Evolutionary conservation across 2,329 filamentous ascomycete species (phyloP), one percentile per base, ranked within the genome.

Genomic region (Fusarium longipes): DNA sequence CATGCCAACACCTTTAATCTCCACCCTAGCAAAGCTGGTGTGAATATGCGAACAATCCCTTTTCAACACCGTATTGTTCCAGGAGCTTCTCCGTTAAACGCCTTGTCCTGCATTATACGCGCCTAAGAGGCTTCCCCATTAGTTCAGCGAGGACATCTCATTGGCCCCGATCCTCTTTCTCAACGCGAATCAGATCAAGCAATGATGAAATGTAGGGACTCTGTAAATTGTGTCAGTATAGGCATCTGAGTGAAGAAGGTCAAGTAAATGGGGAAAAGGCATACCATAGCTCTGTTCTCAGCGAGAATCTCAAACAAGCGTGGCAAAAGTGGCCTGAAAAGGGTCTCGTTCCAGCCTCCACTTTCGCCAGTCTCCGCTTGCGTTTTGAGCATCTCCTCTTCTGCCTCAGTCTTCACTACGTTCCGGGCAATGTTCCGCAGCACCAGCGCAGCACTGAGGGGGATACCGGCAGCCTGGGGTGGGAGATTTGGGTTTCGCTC

Each of bases 361-460:
- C 83, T 83, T 39, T 82, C 84, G 7, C 76, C 75, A n/a, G 70
- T 73, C 65, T 79, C 76, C 68, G 80, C 77, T 65, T 86, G 83
- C 50, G 77, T 68, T 73, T 86, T 85, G 45, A 83, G 70, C 5
- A 87, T 77, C 71, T 82, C 81, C 68, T 87, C 85, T 72, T 89
- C 83, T 1, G 83, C 82, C 50, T 86, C 84, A 10, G 86, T 89
- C 81, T 89, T 89, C 71, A 84, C 79, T 18, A 88, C 81, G 71
- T 90, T 91, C 67, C 84, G 85, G 14, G 92, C 92, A 63, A 96
- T 87, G 75, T 96, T 96, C 29, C 92, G 87, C 43, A 96, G 83
- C 33, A 96, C 91, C 27, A 95, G 82, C 15, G 91, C 89, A 4
- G 91, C 90, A 54, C 90, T 92, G 8, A 95, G 83, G n/a, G 92